Evolutionary conservation across 164 flowering plant species (phyloP), one percentile per base, ranked within the genome.

Genomic region (Hamamelis virginiana): DNA sequence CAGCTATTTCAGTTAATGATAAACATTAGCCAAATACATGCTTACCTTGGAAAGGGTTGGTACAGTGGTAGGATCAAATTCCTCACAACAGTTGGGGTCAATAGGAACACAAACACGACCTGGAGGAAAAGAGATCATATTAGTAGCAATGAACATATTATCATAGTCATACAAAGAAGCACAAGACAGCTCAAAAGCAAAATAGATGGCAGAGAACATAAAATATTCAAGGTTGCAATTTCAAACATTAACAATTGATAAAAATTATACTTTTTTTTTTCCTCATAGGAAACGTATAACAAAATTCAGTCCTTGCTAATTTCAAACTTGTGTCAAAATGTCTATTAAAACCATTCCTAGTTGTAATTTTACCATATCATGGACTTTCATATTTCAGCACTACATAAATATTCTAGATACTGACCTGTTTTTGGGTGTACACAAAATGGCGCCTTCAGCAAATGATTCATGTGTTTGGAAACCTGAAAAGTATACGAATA

Each of bases 381-480:
- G n/a, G n/a, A n/a, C n/a, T n/a, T n/a, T n/a, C n/a, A n/a, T n/a
- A n/a, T n/a, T n/a, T n/a, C n/a, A n/a, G n/a, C n/a, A n/a, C n/a
- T n/a, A n/a, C n/a, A 47, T 22, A 53, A 43, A 28, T 18, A 4
- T 16, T 33, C 25, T 9, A 50, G 44, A 38, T 22, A 71, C 77
- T 63, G 23, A 89, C 99, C 99, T 83, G 99, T 96, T 80, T 96
- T 89, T 22, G 99, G 99, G 80, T 96, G 99, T 28, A 93, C 84
- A 72, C 98, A 96, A 72, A 96, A 96, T 53, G 99, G 98, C 47
- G 99, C 95, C 82, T 96, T 96, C 38, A 96, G 83, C 81, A 96
- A 82, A 79, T 96, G 98, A 79, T 91, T 91, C 96, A 87, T 89
- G 75, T 88, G 98, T 77, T 86, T 96, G 59, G 98, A 84, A 47